Conservation (phyloP, 768 basidiomycete genomes). For the Lactarius indigo region DNA sequence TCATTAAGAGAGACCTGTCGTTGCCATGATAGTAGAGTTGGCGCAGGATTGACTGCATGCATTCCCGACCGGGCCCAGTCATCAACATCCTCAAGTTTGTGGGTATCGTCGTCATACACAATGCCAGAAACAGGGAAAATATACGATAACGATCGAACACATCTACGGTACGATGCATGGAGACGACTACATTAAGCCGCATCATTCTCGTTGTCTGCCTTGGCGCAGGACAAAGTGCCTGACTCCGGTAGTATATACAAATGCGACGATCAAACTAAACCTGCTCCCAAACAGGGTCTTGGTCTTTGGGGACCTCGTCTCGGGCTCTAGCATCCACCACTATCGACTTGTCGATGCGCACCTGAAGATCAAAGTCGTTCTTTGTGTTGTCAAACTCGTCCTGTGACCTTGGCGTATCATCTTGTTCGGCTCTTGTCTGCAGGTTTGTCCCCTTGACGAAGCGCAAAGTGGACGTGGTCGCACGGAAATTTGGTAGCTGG, state of each 20-base stretch:
- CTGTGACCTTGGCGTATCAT: not conserved
- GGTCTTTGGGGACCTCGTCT: not conserved
- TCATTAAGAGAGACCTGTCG: not conserved
- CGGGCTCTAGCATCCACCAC: not conserved
- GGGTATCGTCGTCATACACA: not conserved
- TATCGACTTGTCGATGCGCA: conserved; percentile 16
- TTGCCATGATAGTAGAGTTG: not conserved
- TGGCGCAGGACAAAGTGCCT: not conserved
- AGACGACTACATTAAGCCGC: no score
- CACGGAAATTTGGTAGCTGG: not conserved
- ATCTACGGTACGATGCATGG: not conserved
- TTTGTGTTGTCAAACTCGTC: not conserved
- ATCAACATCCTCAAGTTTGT: not conserved
- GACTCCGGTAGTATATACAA: not conserved
- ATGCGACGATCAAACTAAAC: not conserved
- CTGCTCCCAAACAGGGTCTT: not conserved
- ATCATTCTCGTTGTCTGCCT: not conserved
- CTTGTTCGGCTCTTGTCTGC: not conserved
- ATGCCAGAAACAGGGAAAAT: not conserved
- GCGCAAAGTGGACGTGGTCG: not conserved
- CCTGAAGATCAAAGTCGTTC: conserved; percentile 24
- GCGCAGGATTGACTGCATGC: not conserved
- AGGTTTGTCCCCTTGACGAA: not conserved
- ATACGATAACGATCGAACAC: not conserved
- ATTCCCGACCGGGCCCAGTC: not conserved